phyloP scores from a whole-genome alignment of 1,284 basidiomycete species.

The Spongispora temasekensis region DNA sequence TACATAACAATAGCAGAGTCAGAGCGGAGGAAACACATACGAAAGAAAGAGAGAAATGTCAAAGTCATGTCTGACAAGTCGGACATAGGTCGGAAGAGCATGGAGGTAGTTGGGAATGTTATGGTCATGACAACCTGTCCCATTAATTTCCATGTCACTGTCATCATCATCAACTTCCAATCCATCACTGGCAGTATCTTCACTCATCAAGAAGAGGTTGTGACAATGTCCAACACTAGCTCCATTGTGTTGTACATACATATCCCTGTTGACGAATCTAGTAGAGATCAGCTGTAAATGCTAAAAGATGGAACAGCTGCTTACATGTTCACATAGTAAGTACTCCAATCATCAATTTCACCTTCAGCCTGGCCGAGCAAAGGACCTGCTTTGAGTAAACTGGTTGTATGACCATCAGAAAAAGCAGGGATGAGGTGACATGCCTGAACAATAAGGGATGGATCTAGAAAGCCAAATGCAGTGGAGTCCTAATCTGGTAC shows the following conservation, averaged over 20 bases:
- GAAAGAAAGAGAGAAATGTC: no score
- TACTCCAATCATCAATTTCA: conserved; percentile 13
- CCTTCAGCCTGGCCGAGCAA: not conserved
- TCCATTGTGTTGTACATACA: conserved; percentile 11
- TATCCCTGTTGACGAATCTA: conserved; percentile 17
- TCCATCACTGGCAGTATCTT: not conserved
- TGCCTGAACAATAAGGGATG: conserved; percentile 32
- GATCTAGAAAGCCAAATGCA: conserved; percentile 29
- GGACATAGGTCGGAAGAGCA: no score
- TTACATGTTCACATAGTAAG: conserved; percentile 22
- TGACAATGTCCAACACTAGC: conserved; percentile 10
- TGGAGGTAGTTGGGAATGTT: no score
- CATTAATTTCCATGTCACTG: not conserved
- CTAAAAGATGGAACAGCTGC: not conserved
- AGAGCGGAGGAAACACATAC: no score
- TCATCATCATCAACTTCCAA: not conserved
- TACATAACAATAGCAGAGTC: no score
- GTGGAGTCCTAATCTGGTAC: conserved; percentile 24
- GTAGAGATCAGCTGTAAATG: not conserved
- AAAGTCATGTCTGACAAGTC: no score
- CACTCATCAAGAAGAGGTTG: not conserved
- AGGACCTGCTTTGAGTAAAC: conserved; percentile 9
- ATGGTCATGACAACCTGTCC: no score
- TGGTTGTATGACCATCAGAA: conserved; percentile 1
- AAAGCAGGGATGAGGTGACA: conserved; percentile 42